These are phyloP conservation scores for Malus sylvestris DNA, from an alignment of 306 rosid species.

Conservation along the genomic window DNA sequence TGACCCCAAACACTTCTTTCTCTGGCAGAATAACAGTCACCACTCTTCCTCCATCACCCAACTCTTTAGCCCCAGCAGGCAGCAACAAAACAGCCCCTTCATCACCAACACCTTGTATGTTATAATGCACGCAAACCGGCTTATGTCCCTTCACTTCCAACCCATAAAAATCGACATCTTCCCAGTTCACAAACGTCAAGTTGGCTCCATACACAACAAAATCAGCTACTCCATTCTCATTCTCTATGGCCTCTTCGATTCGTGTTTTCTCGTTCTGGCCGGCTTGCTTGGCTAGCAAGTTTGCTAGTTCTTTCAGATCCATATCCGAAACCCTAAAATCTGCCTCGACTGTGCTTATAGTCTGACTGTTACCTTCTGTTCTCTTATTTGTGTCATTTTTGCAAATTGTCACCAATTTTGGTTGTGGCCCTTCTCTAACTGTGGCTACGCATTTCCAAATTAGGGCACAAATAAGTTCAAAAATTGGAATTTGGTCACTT, in stretches of 20 bases:
- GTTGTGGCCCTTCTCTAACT: conserved; percentile 32
- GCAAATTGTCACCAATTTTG: conserved; percentile 50
- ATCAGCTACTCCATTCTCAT: conserved; percentile 52
- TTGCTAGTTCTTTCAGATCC: conserved; percentile 37
- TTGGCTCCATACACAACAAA: conserved; percentile 73
- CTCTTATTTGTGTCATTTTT: conserved; percentile 12
- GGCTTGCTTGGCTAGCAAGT: conserved; percentile 29
- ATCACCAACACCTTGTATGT: conserved; percentile 41
- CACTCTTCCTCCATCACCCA: conserved; percentile 35
- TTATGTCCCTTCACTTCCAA: conserved; percentile 32
- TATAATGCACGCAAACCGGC: conserved; percentile 42
- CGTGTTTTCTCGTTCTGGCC: conserved; percentile 30
- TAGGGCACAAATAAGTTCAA: conserved; percentile 60
- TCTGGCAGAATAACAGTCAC: conserved; percentile 59
- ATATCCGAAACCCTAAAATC: conserved; percentile 26
- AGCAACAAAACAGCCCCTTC: conserved; percentile 40
- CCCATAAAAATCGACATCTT: conserved; percentile 47
- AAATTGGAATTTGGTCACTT: conserved; percentile 34
- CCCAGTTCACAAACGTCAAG: conserved; percentile 68
- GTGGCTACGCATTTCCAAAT: conserved; percentile 61
- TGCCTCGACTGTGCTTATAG: conserved; percentile 46
- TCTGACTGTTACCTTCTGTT: conserved; percentile 39
- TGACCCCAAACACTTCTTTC: conserved; percentile 42
- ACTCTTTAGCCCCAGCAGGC: conserved; percentile 32
- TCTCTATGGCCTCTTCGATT: conserved; percentile 40